Conservation (phyloP, 805 yeast genomes). For the Candida maesae region DNA sequence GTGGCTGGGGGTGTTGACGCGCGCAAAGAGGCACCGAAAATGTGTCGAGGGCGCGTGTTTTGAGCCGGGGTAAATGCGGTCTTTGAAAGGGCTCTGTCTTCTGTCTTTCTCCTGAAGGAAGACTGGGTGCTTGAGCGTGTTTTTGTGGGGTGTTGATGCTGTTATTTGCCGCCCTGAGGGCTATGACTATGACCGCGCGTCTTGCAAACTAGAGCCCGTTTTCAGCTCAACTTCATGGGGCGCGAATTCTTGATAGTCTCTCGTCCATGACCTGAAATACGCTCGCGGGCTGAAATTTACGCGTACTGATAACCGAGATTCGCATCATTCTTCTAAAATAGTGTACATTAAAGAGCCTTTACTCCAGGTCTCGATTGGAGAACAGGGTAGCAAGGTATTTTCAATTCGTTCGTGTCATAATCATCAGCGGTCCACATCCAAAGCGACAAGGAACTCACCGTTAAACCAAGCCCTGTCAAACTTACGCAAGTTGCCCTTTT, state of each 20-base stretch:
- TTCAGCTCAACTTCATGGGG: too few relatives aligned
- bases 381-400: too few relatives aligned
- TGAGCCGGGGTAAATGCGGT: background rate
- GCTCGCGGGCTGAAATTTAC: background rate
- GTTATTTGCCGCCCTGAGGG: background rate
- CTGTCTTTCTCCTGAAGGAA: too few relatives aligned
- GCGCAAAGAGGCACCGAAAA: background rate
- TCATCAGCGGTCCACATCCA: conserved; percentile 8
- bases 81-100: too few relatives aligned
- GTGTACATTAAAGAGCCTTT: too few relatives aligned
- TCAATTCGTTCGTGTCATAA: background rate
- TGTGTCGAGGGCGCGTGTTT: background rate
- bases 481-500: conserved; percentile 41
- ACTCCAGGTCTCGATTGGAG: too few relatives aligned
- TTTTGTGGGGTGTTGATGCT: background rate
- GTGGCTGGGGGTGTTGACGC: background rate
- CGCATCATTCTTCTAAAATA: too few relatives aligned
- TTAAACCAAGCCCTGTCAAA: conserved; percentile 36
- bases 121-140: too few relatives aligned
- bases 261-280: background rate
- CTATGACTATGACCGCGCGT: background rate
- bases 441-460: conserved; percentile 20
- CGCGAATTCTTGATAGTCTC: background rate
- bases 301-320: background rate
- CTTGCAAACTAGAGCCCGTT: too few relatives aligned